Base-by-base conservation (phyloP, 1,284 basidiomycete species). In the Ceratorhiza oryzae-sativae region DNA sequence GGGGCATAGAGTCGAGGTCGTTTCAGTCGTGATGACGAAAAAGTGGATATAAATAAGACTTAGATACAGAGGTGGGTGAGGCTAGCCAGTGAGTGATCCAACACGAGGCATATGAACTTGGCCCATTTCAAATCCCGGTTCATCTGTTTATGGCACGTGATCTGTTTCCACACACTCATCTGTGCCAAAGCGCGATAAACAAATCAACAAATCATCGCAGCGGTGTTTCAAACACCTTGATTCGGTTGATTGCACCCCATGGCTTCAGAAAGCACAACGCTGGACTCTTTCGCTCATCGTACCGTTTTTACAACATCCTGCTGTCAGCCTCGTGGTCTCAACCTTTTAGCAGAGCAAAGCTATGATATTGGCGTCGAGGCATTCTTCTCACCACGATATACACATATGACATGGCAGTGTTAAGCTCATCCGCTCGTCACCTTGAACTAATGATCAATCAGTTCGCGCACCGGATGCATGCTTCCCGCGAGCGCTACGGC, bases 31-130 rank as follows among this genome's bases (percentile, higher is more conserved):
- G 45, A 46, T 63, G 23, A 41, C 18, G 3, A 25, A 10, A 34
- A 36, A 18, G 56, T 59, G 9, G 5, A 63, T 5, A 51, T 63
- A 63, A 63, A 63, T 63, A 49, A 51, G 30, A 30, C 3, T 51
- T 30, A 23, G 46, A 39, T 20, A 39, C 8, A 39, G 13, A 30
- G 51, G 45, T 49, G 32, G 42, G 59, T 13, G 59, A 41, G 59
- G 59, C 39, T 20, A 49, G 46, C 20, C 15, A 39, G 5, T 13
- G 23, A 10, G 4, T 45, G n/a, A 20, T 36, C 45, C 30, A 63
- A 63, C 61, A 63, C 48, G 61, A 63, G 61, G 61, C 61, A 30
- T 51, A 63, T 39, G 6, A 39, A 36, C 32, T 30, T 13, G 39
- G 41, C 25, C 42, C 25, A 45, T 63, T 49, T 42, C 45, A 48